These are phyloP conservation scores for Sanchytrium tribonematis DNA, from an alignment of 371 early-diverging fungal species.

Conservation along the genomic window DNA sequence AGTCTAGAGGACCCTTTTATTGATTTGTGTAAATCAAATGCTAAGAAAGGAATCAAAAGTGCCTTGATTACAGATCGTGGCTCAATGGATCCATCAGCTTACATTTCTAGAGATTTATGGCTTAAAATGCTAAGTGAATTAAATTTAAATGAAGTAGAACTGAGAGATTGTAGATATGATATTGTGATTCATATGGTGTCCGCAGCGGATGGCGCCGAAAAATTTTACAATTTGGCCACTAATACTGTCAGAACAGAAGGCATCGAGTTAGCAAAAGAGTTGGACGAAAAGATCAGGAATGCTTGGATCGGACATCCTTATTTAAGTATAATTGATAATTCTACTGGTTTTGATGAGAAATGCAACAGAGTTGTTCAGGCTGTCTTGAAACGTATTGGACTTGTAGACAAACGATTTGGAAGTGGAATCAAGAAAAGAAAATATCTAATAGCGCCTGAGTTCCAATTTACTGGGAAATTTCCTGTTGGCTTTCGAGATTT, in stretches of 20 bases:
- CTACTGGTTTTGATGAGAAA: conserved; percentile 12
- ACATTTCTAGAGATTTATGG: conserved; percentile 11
- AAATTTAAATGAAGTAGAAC: conserved; percentile 10
- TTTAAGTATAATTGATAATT: conserved; percentile 11
- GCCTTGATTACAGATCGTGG: conserved; percentile 16
- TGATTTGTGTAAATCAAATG: conserved; percentile 10
- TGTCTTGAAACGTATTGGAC: conserved; percentile 11
- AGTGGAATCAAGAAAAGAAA: conserved; percentile 11
- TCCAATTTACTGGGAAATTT: conserved; percentile 4
- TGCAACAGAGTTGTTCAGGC: conserved; percentile 14
- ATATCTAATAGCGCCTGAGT: conserved; percentile 8
- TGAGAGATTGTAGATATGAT: conserved; percentile 16
- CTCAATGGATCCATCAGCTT: conserved; percentile 15
- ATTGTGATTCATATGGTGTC: conserved; percentile 16
- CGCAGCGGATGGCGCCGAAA: conserved; percentile 16
- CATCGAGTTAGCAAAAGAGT: conserved; percentile 11
- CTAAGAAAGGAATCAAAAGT: conserved; percentile 9
- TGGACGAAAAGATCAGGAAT: conserved; percentile 10
- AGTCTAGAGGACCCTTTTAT: conserved; percentile 13
- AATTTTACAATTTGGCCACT: conserved; percentile 13
- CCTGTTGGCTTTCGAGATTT: conserved; percentile 13
- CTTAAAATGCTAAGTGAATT: conserved; percentile 11
- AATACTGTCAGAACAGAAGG: conserved; percentile 13
- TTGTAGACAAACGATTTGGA: conserved; percentile 9
- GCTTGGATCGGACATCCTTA: conserved; percentile 13